Conservation (phyloP, 306 rosid genomes). For the Castanea sativa region DNA sequence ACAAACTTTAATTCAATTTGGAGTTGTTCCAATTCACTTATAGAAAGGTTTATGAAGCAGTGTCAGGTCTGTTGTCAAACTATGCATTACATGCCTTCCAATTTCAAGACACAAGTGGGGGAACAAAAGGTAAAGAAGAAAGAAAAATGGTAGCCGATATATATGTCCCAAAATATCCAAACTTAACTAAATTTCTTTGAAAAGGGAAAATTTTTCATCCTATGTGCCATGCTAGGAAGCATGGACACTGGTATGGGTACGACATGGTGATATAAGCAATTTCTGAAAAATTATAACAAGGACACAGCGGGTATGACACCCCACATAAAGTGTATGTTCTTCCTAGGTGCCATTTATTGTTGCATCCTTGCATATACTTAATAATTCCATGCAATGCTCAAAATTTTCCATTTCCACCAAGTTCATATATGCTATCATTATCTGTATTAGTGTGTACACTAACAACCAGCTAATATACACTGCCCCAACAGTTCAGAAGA, state of each 20-base stretch:
- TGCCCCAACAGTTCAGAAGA: neutral
- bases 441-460: neutral
- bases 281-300: too few relatives aligned
- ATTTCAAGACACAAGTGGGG: neutral
- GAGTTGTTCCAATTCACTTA: too few relatives aligned
- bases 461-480: neutral
- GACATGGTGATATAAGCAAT: too few relatives aligned
- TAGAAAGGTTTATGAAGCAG: too few relatives aligned
- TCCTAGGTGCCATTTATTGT: neutral
- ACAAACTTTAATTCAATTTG: too few relatives aligned
- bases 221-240: neutral
- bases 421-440: neutral
- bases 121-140: neutral
- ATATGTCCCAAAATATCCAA: neutral
- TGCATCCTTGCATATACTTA: neutral
- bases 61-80: neutral
- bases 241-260: too few relatives aligned
- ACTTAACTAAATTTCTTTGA: neutral
- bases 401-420: neutral
- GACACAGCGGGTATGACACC: too few relatives aligned
- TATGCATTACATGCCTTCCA: neutral
- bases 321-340: too few relatives aligned
- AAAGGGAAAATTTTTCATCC: neutral
- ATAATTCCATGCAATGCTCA: neutral
- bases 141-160: neutral